Evolutionary conservation across 1,284 basidiomycete genomes (phyloP), one percentile per base, ranked within the genome.

Genomic region (Ustilago loliicola): DNA sequence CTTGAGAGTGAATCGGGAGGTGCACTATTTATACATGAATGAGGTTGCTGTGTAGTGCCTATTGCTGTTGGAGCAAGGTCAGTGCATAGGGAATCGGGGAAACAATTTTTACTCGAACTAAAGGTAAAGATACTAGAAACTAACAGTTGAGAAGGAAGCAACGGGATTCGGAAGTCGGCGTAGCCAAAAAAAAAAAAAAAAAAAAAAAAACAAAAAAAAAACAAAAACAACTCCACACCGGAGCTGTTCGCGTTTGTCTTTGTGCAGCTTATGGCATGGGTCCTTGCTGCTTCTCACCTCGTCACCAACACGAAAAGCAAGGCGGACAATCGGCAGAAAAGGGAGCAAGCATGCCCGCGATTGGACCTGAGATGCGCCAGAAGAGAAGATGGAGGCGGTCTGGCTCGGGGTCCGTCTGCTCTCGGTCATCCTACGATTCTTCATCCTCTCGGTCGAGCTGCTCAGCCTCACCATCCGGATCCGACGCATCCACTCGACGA

Each of bases 341-440:
- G 52, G 11, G 6, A 30, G 34, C 25, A 29, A 66, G 15, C 13
- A 72, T 65, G 66, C 29, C 53, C 0, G n/a, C 57, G 3, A 60
- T 61, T 10, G 62, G 68, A 17, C 59, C 61, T 19, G 61, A 62
- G 23, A 42, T 61, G 29, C 50, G 57, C 4, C 13, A 25, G 3
- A 21, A 47, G 30, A 15, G 40, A 45, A 27, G 56, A 17, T 25
- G 48, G 8, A 53, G 56, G 19, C 52, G 54, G 6, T 59, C 66
- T 10, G 19, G 75, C 36, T 70, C 76, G 21, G 21, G 25, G 4
- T 72, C 65, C 8, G 17, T 25, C 42, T 68, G 65, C 1, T 68
- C 64, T 23, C 32, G 50, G 2, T 66, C 63, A 21, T 66, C 72
- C 2, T 50, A n/a, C 42, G 40, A 29, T 21, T 70, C 55, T 3